Base-by-base conservation (phyloP, 2,329 filamentous ascomycete species). In the Botrytis elliptica region DNA sequence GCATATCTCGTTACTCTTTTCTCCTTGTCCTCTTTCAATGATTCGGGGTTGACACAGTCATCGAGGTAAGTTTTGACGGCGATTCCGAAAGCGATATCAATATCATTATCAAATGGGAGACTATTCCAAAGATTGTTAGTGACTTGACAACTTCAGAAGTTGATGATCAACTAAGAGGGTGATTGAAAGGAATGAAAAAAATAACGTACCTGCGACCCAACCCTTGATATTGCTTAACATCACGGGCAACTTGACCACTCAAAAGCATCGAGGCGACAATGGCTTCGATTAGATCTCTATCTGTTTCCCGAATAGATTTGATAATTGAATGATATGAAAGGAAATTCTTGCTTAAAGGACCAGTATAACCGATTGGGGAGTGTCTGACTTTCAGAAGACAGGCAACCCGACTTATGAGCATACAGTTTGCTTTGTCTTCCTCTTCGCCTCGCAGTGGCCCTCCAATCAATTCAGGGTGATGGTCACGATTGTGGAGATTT, bases 321-420 rank as follows among this genome's bases (percentile, higher is more conserved):
- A 94, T 90, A 74, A 98, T 86, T 1, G 94, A 95, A 75, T 94
- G 92, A 85, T 95, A 99, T 40, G 90, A 91, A 60, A 99, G 87
- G 70, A 98, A 86, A 77, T 95, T 94, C 82, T 96, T 92, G 85
- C 94, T 97, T 1, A 99, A 87, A 1, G 96, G 95, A 0, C 96
- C 96, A 2, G 95, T 98, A 83, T 98, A 99, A 44, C 96, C 96
- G 78, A 95, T 95, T 5, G 88, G 87, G 78, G 93, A 89, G 81
- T 99, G 96, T 46, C 91, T 89, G 75, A 98, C 86, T 80, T 92
- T 93, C 70, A 94, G 88, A 74, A 98, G 86, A 71, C 93, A 94
- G 22, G 95, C 93, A 75, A 95, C 92, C 57, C 96, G 92, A 77
- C 94, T 96, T 79, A 98, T 90, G 63, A 99, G 87, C 72, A 96